Percentiles rank a stretch among this genome's conserved stretches.
Evolutionary conservation across 129 eudicot species (phyloP).

Genomic region (Saposhnikovia divaricata): DNA sequence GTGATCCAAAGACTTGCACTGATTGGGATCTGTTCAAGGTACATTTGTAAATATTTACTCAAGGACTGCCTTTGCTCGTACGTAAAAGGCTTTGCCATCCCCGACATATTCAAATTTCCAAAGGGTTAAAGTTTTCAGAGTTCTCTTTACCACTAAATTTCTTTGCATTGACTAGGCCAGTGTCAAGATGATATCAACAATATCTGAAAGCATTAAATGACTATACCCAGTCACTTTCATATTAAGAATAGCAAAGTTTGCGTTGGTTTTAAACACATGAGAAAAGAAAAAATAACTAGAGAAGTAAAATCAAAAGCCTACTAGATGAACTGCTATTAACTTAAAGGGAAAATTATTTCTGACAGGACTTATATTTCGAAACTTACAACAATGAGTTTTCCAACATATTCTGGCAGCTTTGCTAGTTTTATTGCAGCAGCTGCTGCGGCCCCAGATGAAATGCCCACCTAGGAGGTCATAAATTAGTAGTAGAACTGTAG

Average conservation of each 20-base stretch:
- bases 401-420: constrained; percentile 48
- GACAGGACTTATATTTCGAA: background rate
- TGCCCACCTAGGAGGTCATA: constrained; percentile 39
- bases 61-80: background rate
- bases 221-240: no score
- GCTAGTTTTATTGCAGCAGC: constrained; percentile 61
- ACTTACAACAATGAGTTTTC: constrained; percentile 72
- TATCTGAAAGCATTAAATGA: no score
- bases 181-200: no score
- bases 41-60: background rate
- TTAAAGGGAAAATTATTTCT: background rate
- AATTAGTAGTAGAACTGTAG: background rate
- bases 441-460: constrained; percentile 72
- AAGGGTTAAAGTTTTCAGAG: background rate
- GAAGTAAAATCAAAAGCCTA: background rate
- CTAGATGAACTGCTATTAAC: background rate
- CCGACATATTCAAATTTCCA: background rate
- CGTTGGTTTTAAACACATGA: no score
- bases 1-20: background rate
- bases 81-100: background rate
- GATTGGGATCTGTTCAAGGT: background rate
- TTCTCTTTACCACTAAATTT: no score
- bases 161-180: no score
- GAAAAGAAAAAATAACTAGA: background rate
- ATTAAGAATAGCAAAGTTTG: no score